These are phyloP conservation scores for Schizophyllum commune DNA, from an alignment of 1,284 basidiomycete genomes.

Conservation along the genomic window DNA sequence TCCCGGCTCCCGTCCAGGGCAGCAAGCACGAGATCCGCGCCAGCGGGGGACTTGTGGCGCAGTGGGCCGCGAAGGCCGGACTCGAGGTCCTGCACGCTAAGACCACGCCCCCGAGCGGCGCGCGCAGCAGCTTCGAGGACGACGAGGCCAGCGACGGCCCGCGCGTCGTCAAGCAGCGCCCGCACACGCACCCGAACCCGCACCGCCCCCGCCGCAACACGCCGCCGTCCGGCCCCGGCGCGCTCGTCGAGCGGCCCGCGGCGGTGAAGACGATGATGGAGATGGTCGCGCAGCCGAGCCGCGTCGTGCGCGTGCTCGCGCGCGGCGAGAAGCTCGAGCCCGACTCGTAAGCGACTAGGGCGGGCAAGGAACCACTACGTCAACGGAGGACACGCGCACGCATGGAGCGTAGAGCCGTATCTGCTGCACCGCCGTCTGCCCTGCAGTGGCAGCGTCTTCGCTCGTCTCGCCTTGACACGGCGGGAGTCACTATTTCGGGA, in stretches of 20 bases:
- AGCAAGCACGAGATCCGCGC: slow-evolving; percentile 60
- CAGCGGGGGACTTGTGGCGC: slow-evolving; percentile 48
- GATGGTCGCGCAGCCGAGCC: slow-evolving; percentile 58
- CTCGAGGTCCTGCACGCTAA: slow-evolving; percentile 50
- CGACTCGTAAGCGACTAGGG: slow-evolving; percentile 17
- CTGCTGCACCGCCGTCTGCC: neutral
- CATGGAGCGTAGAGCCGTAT: neutral
- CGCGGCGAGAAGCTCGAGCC: slow-evolving; percentile 73
- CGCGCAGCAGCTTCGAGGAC: slow-evolving; percentile 18
- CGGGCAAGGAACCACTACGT: neutral
- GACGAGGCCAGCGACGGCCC: slow-evolving; percentile 20
- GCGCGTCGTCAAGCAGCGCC: slow-evolving; percentile 22
- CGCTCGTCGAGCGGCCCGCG: slow-evolving; percentile 62
- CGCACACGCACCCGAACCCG: slow-evolving; percentile 5
- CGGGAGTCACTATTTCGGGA: too few relatives aligned
- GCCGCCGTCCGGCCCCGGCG: slow-evolving; percentile 12
- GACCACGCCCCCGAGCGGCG: slow-evolving; percentile 23
- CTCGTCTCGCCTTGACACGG: neutral
- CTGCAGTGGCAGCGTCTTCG: neutral
- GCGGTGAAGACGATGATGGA: slow-evolving; percentile 66
- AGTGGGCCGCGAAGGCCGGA: slow-evolving; percentile 60
- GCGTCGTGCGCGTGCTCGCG: slow-evolving; percentile 67
- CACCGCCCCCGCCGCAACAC: slow-evolving; percentile 1
- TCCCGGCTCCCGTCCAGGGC: slow-evolving; percentile 43
- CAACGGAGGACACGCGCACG: neutral